Conservation (phyloP, 2,329 filamentous ascomycete genomes). For the Westerdykella ornata region DNA sequence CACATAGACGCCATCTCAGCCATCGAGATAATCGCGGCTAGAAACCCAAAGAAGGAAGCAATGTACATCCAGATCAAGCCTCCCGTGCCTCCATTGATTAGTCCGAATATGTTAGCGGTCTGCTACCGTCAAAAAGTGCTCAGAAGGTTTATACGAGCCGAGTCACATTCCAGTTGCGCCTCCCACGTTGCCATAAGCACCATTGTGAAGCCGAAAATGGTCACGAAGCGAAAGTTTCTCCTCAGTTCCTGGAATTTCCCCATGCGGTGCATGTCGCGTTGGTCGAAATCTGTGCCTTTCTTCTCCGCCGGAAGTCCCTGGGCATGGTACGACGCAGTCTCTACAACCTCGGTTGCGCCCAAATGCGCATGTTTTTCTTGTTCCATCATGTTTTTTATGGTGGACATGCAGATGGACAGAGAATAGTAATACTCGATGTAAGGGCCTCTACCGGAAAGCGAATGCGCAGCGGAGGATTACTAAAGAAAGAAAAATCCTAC, state of each 20-base stretch:
- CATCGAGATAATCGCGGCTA: constrained; percentile 19
- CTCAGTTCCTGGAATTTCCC: constrained; percentile 24
- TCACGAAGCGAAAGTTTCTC: constrained; percentile 22
- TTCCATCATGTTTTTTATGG: too few species aligned
- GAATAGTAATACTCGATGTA: too few species aligned
- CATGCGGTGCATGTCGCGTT: constrained; percentile 25
- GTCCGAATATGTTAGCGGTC: background rate
- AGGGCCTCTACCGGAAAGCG: too few species aligned
- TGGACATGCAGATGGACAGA: too few species aligned
- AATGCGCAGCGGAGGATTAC: too few species aligned
- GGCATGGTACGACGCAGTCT: too few species aligned
- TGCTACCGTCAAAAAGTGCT: too few species aligned
- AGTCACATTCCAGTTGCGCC: constrained; percentile 12
- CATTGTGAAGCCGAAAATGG: constrained; percentile 24
- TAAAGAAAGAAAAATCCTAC: too few species aligned
- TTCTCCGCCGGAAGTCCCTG: constrained; percentile 6
- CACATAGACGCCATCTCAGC: constrained; percentile 25
- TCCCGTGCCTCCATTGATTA: constrained; percentile 24
- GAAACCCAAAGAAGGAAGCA: constrained; percentile 17
- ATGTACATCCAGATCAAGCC: constrained; percentile 23
- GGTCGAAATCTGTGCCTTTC: constrained; percentile 16
- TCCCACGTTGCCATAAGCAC: constrained; percentile 27
- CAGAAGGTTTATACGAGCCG: too few species aligned
- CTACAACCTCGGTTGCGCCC: too few species aligned
- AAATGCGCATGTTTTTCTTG: too few species aligned